These are phyloP conservation scores for Dipteronia dyeriana DNA, from an alignment of 345 rosid genomes.

Conservation along the genomic window DNA sequence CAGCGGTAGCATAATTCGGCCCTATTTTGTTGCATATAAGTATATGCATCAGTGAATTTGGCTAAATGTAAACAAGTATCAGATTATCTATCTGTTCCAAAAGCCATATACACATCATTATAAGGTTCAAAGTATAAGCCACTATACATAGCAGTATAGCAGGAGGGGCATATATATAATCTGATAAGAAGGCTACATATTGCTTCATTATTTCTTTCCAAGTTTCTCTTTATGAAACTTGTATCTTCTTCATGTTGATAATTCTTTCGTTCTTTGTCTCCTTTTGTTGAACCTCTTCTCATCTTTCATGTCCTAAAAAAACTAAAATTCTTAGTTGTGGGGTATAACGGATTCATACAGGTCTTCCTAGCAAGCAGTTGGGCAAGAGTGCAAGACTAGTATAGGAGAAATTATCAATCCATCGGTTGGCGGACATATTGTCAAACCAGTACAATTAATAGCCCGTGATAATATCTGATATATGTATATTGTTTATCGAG, in stretches of 20 bases:
- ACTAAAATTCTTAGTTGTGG: not conserved
- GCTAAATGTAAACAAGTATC: not conserved
- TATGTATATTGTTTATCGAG: not conserved
- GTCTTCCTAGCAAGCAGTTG: not conserved
- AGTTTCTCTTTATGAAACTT: not conserved
- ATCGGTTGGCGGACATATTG: not conserved
- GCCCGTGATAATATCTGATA: not conserved
- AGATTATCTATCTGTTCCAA: not conserved
- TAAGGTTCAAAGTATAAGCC: not conserved
- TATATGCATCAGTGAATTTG: not conserved
- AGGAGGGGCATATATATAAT: not conserved
- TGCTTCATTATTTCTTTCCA: not conserved
- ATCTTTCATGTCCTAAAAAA: not conserved
- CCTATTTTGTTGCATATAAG: constrained; percentile 37
- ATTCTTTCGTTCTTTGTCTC: not conserved
- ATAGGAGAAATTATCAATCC: not conserved
- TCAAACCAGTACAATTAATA: not conserved
- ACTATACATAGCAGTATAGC: not conserved
- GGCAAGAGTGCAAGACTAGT: not conserved
- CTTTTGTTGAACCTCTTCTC: not conserved
- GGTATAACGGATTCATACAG: not conserved
- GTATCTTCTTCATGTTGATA: not conserved
- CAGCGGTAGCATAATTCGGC: constrained; percentile 82
- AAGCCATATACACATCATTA: not conserved
- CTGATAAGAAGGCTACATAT: not conserved